phyloP scores from a whole-genome alignment of 2,329 filamentous ascomycete species.

The Botryotinia calthae region DNA sequence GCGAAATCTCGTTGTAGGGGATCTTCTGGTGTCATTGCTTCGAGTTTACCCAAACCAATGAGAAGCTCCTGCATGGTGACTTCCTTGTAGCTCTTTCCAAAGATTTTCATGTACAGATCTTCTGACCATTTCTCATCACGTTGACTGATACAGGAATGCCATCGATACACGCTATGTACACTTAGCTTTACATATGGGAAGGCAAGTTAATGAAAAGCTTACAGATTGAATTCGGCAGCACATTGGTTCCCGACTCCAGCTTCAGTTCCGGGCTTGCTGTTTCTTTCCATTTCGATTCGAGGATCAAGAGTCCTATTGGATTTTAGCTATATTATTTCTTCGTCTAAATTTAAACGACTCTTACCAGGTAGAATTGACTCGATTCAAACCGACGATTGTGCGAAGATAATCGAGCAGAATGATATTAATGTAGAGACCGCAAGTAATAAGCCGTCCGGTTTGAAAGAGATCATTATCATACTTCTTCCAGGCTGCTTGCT shows the following conservation, averaged over 20 bases:
- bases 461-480: constrained; percentile 76
- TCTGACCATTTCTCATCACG: constrained; percentile 82
- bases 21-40: constrained; percentile 58
- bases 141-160: constrained; percentile 74
- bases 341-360: background rate
- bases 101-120: constrained; percentile 45
- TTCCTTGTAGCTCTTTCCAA: constrained; percentile 21
- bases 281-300: constrained; percentile 61
- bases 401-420: constrained; percentile 74
- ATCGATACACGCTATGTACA: constrained; percentile 61
- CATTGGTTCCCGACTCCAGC: constrained; percentile 74
- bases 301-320: constrained; percentile 62
- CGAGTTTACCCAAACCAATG: constrained; percentile 60
- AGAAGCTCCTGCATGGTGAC: constrained; percentile 58
- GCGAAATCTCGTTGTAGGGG: constrained; percentile 67
- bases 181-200: background rate
- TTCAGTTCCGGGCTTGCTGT: constrained; percentile 50
- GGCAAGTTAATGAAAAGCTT: background rate
- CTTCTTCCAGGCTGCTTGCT: constrained; percentile 57
- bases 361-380: constrained; percentile 53
- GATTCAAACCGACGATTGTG: constrained; percentile 49
- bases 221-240: constrained; percentile 80
- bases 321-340: background rate
- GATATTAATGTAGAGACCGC: constrained; percentile 74
- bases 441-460: constrained; percentile 70